phyloP scores from a whole-genome alignment of 495 filamentous ascomycete species.

The Penicillium canescens region DNA sequence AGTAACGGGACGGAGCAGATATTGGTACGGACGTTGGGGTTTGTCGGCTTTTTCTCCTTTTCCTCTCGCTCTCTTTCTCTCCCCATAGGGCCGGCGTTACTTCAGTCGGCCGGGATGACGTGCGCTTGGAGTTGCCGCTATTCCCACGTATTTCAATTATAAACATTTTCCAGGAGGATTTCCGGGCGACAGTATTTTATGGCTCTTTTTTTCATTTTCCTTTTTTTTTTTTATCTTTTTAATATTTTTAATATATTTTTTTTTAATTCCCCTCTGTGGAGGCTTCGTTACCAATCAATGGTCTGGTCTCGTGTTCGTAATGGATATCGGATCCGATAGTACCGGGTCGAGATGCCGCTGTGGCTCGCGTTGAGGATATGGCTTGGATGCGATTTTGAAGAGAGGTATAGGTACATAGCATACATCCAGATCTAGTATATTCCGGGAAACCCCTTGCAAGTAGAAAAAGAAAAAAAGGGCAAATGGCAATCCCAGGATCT shows the following conservation, averaged over 20 bases:
- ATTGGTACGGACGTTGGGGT: conserved; percentile 16
- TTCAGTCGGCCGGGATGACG: not conserved
- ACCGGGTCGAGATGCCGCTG: too few relatives aligned
- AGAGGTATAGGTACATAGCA: too few relatives aligned
- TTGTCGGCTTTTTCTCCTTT: not conserved
- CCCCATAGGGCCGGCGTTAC: not conserved
- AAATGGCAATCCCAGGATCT: not conserved
- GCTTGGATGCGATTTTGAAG: too few relatives aligned
- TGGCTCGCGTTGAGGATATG: too few relatives aligned
- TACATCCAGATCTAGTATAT: too few relatives aligned
- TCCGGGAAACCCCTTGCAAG: too few relatives aligned
- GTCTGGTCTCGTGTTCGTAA: not conserved
- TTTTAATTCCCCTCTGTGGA: not conserved
- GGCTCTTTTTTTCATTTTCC: not conserved
- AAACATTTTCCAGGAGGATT: too few relatives aligned
- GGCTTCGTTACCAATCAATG: not conserved
- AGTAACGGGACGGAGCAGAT: conserved; percentile 10
- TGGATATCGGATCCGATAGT: not conserved
- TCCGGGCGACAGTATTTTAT: too few relatives aligned
- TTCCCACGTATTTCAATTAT: too few relatives aligned
- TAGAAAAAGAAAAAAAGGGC: too few relatives aligned
- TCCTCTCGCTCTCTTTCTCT: not conserved
- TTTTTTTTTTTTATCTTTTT: not conserved
- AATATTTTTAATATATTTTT: not conserved
- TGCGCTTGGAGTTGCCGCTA: too few relatives aligned